Base-by-base conservation (phyloP, 192 early-diverging fungal species). In the Anaeromyces robustus region DNA sequence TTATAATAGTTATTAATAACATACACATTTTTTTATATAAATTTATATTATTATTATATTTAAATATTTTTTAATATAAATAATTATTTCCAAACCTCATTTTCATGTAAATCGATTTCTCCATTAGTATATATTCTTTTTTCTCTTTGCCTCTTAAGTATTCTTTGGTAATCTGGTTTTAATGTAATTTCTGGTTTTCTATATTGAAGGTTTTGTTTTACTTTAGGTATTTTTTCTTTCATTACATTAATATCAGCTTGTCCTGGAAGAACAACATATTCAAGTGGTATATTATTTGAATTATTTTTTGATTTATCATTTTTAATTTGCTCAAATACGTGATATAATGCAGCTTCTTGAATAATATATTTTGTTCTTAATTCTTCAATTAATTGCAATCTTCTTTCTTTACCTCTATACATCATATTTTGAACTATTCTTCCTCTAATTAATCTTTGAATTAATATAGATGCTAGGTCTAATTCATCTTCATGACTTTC, bases 361-460 rank as follows among this genome's bases (percentile, higher is more conserved):
- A 89, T 80, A 11, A 83, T 87, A 52, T 88, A 85, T 29, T 88
- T 83, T 17, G 85, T 88, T 29, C 88, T 84, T 32, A 91, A 84
- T 80, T 91, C 90, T 80, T 84, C 83, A 82, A 91, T 91, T 77
- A 91, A 87, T 29, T 86, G 79, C 12, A 86, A 81, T 32, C 88
- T 80, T 43, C 87, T 83, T 77, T 91, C 84, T 79, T 43, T 81
- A 81, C 87, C 88, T 84, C 88, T 84, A 77, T 89, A 89, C 88
- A 91, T 89, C 17, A 83, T 34, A 52, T 87, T 87, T 82, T 91
- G 90, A n/a, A 85, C 85, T n/a, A 86, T 82, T 7, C 89, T 81
- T 1, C 90, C 90, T 11, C 89, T 83, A 34, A 91, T 87, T 14
- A 91, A 78, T 32, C 85, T 85, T 80, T 91, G 90, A 41, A 91